Base-by-base conservation (phyloP, 148 eudicot species). In the Vaccinium corymbosum region DNA sequence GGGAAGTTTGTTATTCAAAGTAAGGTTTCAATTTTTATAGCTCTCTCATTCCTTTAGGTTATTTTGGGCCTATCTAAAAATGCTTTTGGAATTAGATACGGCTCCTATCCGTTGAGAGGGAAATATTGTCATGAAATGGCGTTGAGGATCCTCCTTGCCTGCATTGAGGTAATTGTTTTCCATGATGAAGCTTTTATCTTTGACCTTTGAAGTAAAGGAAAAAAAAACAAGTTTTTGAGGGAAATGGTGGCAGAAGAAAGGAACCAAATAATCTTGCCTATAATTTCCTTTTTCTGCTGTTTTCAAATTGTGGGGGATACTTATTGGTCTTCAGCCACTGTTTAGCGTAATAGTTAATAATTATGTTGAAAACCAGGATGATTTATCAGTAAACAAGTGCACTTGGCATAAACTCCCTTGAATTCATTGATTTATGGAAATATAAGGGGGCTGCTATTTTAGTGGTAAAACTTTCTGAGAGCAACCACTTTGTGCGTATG, bases 1-100 rank as follows among this genome's bases (percentile, higher is more conserved):
- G 96, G 20, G 99, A 97, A 89, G 99, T 94, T 87, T 95, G 99
- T 92, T 97, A 94, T 89, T 95, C 99, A 27, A 97, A 97, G 99
- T 97, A 93, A 88, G 93, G 22, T 77, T 81, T 71, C 16, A 27
- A 42, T 42, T 42, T 42, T 42, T 42, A 42, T 42, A 42, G 46
- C 46, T 42, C 5, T 42, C 46, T 42, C 46, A 42, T 42, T 42
- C 46, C 46, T 42, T 42, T 42, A 42, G 46, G 46, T 76, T 57
- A 59, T 85, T 85, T 7, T 9, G 46, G 17, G 8, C 80, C 79
- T 38, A 74, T 77, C 73, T 87, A 66, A 87, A 76, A 76, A 55
- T 88, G 68, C 70, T 84, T 89, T 64, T 83, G 68, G 81, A 80
- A 84, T 83, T 88, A 97, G 99, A 89, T 97, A 97, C 88, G 98